Conservation (phyloP, 441 rosid species). For the Dalechampia spathulata region DNA sequence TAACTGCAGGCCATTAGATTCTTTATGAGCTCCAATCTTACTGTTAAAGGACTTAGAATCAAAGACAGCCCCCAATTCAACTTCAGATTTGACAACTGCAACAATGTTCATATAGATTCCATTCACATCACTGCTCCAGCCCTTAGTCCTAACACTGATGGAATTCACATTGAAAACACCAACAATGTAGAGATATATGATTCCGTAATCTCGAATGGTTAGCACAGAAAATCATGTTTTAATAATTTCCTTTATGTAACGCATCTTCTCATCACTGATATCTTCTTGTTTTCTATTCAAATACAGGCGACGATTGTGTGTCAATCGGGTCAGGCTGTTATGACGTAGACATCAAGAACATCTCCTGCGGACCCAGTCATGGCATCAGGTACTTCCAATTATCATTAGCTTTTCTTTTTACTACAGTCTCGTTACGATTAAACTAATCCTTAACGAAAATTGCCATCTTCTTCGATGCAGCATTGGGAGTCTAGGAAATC, state of each 20-base stretch:
- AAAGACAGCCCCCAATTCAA: constrained; percentile 79
- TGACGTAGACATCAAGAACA: constrained; percentile 57
- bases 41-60: constrained; percentile 54
- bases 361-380: constrained; percentile 86
- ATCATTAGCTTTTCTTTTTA: too few species aligned
- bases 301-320: constrained; percentile 57
- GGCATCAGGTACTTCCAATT: constrained; percentile 95
- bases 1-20: constrained; percentile 75
- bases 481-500: constrained; percentile 87
- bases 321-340: constrained; percentile 70
- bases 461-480: too few species aligned
- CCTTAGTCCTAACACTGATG: constrained; percentile 88
- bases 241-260: too few species aligned
- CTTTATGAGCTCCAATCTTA: constrained; percentile 79
- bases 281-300: too few species aligned
- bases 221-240: too few species aligned
- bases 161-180: constrained; percentile 82
- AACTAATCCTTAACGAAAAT: too few species aligned
- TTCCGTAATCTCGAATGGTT: constrained; percentile 66
- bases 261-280: too few species aligned
- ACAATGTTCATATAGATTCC: constrained; percentile 55
- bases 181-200: constrained; percentile 51
- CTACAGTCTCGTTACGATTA: too few species aligned
- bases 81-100: constrained; percentile 73
- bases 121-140: constrained; percentile 67